phyloP scores from a whole-genome alignment of 345 rosid genomes.

The Capsella bursapastoris region DNA sequence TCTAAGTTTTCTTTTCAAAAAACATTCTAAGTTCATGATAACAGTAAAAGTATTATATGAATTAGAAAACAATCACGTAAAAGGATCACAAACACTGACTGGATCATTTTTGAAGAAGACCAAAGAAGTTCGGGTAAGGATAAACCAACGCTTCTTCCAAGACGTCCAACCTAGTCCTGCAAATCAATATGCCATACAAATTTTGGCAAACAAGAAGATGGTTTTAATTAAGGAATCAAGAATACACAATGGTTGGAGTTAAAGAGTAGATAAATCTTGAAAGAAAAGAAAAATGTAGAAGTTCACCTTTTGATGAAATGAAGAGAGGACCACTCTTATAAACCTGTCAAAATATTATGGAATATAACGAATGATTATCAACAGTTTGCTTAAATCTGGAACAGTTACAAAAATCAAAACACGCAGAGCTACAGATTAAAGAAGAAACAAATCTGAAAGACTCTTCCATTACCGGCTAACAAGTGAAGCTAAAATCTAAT shows the following conservation, averaged over 20 bases:
- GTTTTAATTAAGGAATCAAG: constrained; percentile 8
- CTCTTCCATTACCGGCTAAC: background rate
- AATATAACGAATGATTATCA: constrained; percentile 13
- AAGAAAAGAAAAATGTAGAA: background rate
- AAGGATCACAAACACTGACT: constrained; percentile 56
- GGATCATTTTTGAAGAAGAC: constrained; percentile 97
- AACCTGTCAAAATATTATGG: constrained; percentile 60
- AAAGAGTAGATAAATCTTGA: background rate
- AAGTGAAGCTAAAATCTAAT: background rate
- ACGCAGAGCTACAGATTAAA: constrained; percentile 5
- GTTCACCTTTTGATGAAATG: constrained; percentile 93
- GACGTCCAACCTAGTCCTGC: constrained; percentile 99
- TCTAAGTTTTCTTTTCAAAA: background rate
- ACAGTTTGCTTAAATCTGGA: background rate
- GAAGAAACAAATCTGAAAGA: constrained; percentile 13
- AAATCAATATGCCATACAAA: constrained; percentile 15
- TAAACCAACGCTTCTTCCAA: constrained; percentile 99
- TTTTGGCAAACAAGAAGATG: constrained; percentile 1
- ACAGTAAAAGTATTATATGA: background rate
- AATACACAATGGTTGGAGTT: background rate
- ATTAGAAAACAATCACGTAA: constrained; percentile 1
- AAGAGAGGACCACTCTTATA: constrained; percentile 95
- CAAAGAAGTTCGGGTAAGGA: constrained; percentile 91
- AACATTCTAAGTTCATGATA: background rate
- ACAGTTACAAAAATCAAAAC: background rate